phyloP scores from a whole-genome alignment of 2,329 filamentous ascomycete genomes.

The Escovopsis weberi region DNA sequence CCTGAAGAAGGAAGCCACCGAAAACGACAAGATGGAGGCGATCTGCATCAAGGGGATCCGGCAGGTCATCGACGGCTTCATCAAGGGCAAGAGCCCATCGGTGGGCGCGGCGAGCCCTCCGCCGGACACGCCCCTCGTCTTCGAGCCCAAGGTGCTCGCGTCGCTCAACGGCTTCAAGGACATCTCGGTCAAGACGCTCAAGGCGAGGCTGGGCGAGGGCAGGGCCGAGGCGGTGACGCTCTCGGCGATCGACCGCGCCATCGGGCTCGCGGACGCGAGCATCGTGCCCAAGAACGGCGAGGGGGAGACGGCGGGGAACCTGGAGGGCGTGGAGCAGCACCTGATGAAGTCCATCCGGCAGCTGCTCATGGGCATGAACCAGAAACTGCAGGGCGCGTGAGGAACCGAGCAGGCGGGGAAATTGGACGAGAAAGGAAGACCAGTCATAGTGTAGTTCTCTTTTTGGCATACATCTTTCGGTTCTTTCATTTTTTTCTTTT shows the following conservation, averaged over 20 bases:
- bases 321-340: conserved; percentile 26
- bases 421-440: neutral
- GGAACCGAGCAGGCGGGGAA: neutral
- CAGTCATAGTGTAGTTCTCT: neutral
- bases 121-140: conserved; percentile 15
- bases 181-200: conserved; percentile 28
- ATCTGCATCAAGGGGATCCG: conserved; percentile 30
- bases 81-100: conserved; percentile 20
- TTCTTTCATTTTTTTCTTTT: neutral
- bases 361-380: conserved; percentile 25
- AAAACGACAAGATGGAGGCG: conserved; percentile 31
- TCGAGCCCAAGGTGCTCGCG: conserved; percentile 26
- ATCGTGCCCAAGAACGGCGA: conserved; percentile 21
- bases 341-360: conserved; percentile 26
- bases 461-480: neutral
- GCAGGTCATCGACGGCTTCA: conserved; percentile 29
- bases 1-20: conserved; percentile 28
- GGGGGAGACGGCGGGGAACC: conserved; percentile 18
- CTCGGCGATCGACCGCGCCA: conserved; percentile 35
- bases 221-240: conserved; percentile 32
- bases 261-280: conserved; percentile 32
- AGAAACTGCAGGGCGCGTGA: conserved; percentile 18
- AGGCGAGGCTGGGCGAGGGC: conserved; percentile 23
- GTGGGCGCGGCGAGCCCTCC: conserved; percentile 14
- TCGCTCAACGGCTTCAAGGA: conserved; percentile 31